phyloP scores from a whole-genome alignment of 257 asterid species.

The Rauvolfia tetraphylla region DNA sequence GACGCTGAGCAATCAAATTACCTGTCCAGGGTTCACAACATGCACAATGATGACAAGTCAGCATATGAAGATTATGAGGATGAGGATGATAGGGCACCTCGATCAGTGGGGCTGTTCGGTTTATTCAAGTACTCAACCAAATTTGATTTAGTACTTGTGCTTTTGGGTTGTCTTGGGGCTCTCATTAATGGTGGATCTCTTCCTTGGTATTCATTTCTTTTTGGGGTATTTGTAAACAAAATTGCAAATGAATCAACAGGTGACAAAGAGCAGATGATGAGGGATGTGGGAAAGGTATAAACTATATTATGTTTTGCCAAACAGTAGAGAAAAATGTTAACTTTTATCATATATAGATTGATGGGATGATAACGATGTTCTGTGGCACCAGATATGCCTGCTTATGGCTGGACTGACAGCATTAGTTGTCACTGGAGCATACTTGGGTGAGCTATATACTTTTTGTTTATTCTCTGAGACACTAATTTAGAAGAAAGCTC shows the following conservation, averaged over 20 bases:
- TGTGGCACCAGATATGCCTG: constrained; percentile 47
- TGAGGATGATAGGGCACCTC: constrained; percentile 35
- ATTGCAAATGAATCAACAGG: constrained; percentile 34
- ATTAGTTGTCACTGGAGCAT: constrained; percentile 70
- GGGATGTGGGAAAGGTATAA: constrained; percentile 58
- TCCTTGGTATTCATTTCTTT: constrained; percentile 81
- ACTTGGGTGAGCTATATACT: constrained; percentile 46
- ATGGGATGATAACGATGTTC: not conserved
- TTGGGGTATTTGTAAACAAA: constrained; percentile 64
- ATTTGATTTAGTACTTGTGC: constrained; percentile 53
- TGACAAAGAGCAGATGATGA: constrained; percentile 53
- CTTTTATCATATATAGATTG: not conserved
- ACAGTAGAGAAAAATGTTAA: not conserved
- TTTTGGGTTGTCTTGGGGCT: constrained; percentile 77
- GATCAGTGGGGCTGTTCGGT: constrained; percentile 49
- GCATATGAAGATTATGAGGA: constrained; percentile 46
- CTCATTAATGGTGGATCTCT: constrained; percentile 82
- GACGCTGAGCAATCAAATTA: constrained; percentile 24
- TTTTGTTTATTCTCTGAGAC: constrained; percentile 9
- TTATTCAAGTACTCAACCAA: constrained; percentile 68
- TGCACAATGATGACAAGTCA: constrained; percentile 22
- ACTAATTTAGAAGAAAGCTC: not conserved
- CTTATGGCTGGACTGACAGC: constrained; percentile 70
- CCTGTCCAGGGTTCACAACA: constrained; percentile 12
- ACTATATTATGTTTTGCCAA: not conserved